Base-by-base conservation (phyloP, 1,284 basidiomycete species). In the Pyrrhoderma noxium region DNA sequence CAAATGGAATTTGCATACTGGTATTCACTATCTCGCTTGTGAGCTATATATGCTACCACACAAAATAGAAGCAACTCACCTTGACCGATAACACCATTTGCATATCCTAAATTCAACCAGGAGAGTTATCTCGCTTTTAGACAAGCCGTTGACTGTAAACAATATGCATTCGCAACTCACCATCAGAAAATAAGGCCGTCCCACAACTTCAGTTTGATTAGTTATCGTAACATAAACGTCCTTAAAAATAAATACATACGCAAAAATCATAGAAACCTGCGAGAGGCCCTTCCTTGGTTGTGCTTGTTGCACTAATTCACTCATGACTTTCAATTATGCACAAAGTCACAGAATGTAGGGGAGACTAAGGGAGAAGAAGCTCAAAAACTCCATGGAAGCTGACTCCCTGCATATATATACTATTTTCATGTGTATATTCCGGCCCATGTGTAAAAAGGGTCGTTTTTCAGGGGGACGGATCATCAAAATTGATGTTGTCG, bases 131-230 rank as follows among this genome's bases (percentile, higher is more conserved):
- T 34, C 51, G 41, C 16, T n/a, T 39, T 4, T 58, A 46, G 18
- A 43, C 5, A 22, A 39, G 8, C 25, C 41, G 37, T 31, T 23
- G 37, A 13, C 3, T 35, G 19, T 19, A 21, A n/a, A 38, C 41
- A 38, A 8, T 35, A 45, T 25, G 16, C 35, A 37, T 16, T 37
- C 35, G 16, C 11, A 40, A 22, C 50, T n/a, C 70, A 84, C 88
- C 89, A 66, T 93, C 90, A 35, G 86, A 89, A 71, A 93, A 91
- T 49, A 92, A 72, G 40, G 89, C 89, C 3, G 89, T 90, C 58
- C 90, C 89, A 62, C 85, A 87, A 14, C 85, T 88, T 57, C 5
- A 8, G 5, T 18, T 40, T 7, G 5, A 40, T 40, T 18, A 40
- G 38, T 18, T 40, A 40, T 16, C n/a, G 21, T 40, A 22, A 7